These are phyloP conservation scores for Exophiala sp. DNA, from an alignment of 2,329 filamentous ascomycete species.

Conservation along the genomic window DNA sequence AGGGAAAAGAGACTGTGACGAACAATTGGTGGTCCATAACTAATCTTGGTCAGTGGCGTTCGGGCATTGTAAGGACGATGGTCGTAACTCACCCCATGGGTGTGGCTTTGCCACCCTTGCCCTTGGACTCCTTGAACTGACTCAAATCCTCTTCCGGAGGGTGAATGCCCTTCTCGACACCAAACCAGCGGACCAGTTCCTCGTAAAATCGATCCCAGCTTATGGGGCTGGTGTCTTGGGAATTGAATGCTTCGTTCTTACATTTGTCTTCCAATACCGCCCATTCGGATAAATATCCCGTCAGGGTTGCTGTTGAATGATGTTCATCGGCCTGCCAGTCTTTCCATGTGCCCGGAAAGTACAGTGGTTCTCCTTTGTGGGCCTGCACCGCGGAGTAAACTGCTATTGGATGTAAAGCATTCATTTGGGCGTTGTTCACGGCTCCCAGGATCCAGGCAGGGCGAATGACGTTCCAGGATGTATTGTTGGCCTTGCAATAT, in stretches of 20 bases:
- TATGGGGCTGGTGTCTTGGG: slow-evolving; percentile 44
- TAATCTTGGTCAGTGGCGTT: slow-evolving; percentile 1
- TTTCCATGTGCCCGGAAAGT: slow-evolving; percentile 43
- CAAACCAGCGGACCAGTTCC: slow-evolving; percentile 46
- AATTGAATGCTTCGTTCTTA: slow-evolving; percentile 50
- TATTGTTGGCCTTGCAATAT: slow-evolving; percentile 40
- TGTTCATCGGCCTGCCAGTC: slow-evolving; percentile 45
- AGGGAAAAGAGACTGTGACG: slow-evolving; percentile 42
- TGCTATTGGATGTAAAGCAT: slow-evolving; percentile 47
- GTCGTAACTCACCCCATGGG: slow-evolving; percentile 34
- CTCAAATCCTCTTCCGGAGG: slow-evolving; percentile 30
- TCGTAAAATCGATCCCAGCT: slow-evolving; percentile 50
- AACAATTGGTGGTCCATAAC: slow-evolving; percentile 36
- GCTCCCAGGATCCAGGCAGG: slow-evolving; percentile 48
- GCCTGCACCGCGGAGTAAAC: slow-evolving; percentile 50
- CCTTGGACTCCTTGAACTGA: slow-evolving; percentile 16
- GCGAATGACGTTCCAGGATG: slow-evolving; percentile 47
- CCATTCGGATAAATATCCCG: slow-evolving; percentile 51
- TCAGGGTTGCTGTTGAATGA: slow-evolving; percentile 46
- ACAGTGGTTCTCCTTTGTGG: slow-evolving; percentile 39
- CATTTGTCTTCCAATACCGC: slow-evolving; percentile 42
- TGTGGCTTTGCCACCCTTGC: slow-evolving; percentile 27
- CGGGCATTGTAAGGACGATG: neutral
- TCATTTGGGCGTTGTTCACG: slow-evolving; percentile 40
- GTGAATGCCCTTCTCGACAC: slow-evolving; percentile 34